These are phyloP conservation scores for Phytophthora constricta DNA, from an alignment of 352 stramenopile genomes.

Conservation along the genomic window DNA sequence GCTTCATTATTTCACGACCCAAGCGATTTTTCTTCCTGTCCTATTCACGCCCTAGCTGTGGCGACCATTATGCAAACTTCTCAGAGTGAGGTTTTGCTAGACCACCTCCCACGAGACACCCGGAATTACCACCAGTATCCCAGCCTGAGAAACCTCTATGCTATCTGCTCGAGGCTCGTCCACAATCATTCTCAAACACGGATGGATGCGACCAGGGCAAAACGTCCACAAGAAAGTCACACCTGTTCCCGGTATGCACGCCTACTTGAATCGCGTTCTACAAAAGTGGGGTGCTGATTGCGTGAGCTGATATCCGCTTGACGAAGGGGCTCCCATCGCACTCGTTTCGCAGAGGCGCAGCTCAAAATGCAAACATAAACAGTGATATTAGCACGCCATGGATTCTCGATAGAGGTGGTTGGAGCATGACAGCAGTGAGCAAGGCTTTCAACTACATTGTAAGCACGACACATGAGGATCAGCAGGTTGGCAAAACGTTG, in stretches of 20 bases:
- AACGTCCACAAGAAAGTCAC: neutral
- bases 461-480: slow-evolving; percentile 17
- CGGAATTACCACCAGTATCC: neutral
- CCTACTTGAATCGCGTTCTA: slow-evolving; percentile 5
- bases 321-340: no score
- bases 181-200: neutral
- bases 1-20: slow-evolving; percentile 9
- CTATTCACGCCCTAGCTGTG: slow-evolving; percentile 11
- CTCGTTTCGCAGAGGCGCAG: no score
- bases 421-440: no score
- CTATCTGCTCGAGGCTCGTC: neutral
- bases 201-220: neutral
- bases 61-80: slow-evolving; percentile 7
- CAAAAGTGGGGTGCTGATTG: slow-evolving; percentile 8
- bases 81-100: slow-evolving; percentile 7
- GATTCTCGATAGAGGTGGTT: no score
- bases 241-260: slow-evolving; percentile 13
- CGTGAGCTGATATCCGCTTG: no score
- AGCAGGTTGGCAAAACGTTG: slow-evolving; percentile 12
- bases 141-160: neutral
- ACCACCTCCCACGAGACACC: slow-evolving; percentile 9
- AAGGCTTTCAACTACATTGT: slow-evolving; percentile 24
- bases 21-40: neutral
- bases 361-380: no score
- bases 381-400: no score